Percentiles rank a stretch among this genome's conserved stretches.
Evolutionary conservation across 2,329 filamentous ascomycete species (phyloP).

Genomic region (Daldinia sp.): DNA sequence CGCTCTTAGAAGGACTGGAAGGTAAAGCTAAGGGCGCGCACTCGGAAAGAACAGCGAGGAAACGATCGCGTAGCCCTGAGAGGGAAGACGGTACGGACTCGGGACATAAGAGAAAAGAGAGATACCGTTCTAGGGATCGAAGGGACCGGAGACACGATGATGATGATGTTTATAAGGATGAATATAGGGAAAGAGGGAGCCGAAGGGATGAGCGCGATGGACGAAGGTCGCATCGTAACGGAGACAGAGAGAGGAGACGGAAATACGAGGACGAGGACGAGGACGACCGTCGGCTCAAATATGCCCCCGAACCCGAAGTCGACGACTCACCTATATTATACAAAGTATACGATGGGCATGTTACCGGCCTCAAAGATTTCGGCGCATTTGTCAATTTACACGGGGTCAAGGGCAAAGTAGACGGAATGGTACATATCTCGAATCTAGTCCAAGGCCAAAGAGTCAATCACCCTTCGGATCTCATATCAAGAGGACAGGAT

Average conservation of each 20-base stretch:
- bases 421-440: conserved; percentile 93
- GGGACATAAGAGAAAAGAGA: conserved; percentile 49
- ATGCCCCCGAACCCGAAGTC: conserved; percentile 74
- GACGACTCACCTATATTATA: conserved; percentile 82
- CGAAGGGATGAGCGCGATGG: conserved; percentile 59
- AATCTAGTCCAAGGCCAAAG: conserved; percentile 84
- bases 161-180: conserved; percentile 47
- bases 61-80: conserved; percentile 67
- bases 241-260: conserved; percentile 52
- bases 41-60: conserved; percentile 56
- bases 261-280: conserved; percentile 54
- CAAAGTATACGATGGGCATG: conserved; percentile 89
- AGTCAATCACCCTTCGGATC: conserved; percentile 90
- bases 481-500: conserved; percentile 79
- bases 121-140: conserved; percentile 45
- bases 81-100: conserved; percentile 52
- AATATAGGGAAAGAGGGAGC: conserved; percentile 57
- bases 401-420: conserved; percentile 85
- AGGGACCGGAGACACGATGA: conserved; percentile 47
- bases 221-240: conserved; percentile 64
- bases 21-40: conserved; percentile 61
- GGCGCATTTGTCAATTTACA: conserved; percentile 94
- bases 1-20: conserved; percentile 86
- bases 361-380: conserved; percentile 94
- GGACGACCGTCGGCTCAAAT: conserved; percentile 68